Conservation (phyloP, 352 stramenopile genomes). For the Globisporangium sylvaticum region DNA sequence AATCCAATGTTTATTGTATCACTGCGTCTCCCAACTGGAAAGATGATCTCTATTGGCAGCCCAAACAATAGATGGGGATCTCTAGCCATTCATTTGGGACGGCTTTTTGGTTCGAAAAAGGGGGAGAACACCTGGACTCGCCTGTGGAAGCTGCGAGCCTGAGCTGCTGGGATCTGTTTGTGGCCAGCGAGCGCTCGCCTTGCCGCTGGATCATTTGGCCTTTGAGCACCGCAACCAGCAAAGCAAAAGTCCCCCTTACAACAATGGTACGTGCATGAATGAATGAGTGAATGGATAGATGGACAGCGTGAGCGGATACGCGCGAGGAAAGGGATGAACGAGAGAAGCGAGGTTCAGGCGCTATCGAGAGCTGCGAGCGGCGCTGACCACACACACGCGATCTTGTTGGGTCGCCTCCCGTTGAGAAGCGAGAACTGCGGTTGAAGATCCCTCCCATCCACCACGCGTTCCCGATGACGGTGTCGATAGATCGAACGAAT, state of each 20-base stretch:
- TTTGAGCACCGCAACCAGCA: constrained; percentile 20
- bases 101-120: not conserved
- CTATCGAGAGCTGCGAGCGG: not conserved
- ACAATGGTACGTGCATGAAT: constrained; percentile 17
- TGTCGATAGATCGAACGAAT: not conserved
- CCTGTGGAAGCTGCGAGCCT: not conserved
- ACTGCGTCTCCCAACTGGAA: too few species aligned
- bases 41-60: constrained; percentile 18
- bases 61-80: too few species aligned
- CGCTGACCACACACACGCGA: not conserved
- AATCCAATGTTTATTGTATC: too few species aligned
- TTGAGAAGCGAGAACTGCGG: not conserved
- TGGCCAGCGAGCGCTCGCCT: not conserved
- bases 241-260: constrained; percentile 14
- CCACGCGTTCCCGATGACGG: not conserved
- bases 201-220: constrained; percentile 15
- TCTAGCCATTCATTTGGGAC: constrained; percentile 20
- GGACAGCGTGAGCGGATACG: not conserved
- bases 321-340: not conserved
- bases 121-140: not conserved
- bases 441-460: not conserved
- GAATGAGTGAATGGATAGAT: not conserved
- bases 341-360: not conserved
- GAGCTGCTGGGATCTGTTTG: not conserved
- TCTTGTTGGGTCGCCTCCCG: not conserved